These are phyloP conservation scores for Tolypocladium ophioglossoides DNA, from an alignment of 2,329 filamentous ascomycete genomes.

Conservation along the genomic window DNA sequence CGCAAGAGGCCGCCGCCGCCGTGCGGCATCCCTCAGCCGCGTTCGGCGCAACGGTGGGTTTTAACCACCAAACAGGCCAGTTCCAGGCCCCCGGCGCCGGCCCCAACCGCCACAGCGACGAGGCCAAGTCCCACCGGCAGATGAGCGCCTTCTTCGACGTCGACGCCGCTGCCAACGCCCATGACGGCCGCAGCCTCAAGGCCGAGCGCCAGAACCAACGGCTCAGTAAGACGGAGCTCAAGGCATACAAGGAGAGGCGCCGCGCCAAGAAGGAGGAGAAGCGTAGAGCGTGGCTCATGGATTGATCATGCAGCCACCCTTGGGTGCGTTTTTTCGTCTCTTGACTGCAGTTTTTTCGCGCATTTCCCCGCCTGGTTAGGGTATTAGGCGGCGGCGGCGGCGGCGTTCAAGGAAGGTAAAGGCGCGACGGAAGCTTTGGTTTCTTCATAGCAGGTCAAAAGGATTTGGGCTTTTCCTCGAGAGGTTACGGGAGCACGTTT, in stretches of 20 bases:
- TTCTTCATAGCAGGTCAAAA: too few species aligned
- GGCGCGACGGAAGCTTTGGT: too few species aligned
- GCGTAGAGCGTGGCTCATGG: constrained; percentile 77
- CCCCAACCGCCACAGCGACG: constrained; percentile 72
- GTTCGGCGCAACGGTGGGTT: constrained; percentile 62
- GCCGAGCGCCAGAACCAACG: constrained; percentile 83
- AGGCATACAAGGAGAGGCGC: constrained; percentile 84
- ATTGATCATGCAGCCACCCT: constrained; percentile 38
- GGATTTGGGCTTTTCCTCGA: neutral
- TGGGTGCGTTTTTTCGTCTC: too few species aligned
- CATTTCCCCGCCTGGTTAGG: neutral
- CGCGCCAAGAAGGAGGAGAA: constrained; percentile 90
- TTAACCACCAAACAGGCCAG: constrained; percentile 83
- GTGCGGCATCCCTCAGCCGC: constrained; percentile 23
- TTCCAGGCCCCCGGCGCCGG: constrained; percentile 61
- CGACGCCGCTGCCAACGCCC: constrained; percentile 81
- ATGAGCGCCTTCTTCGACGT: constrained; percentile 96
- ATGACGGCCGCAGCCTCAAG: constrained; percentile 83
- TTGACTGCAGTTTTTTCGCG: neutral
- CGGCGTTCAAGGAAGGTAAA: neutral
- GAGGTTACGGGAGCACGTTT: neutral
- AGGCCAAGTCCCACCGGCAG: constrained; percentile 77
- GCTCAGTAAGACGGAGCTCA: constrained; percentile 74
- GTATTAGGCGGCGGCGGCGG: neutral
- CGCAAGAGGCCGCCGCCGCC: constrained; percentile 19